Percentiles rank a stretch among this genome's conserved stretches.
phyloP scores from a whole-genome alignment of 2,329 filamentous ascomycete genomes.

The Claviceps maximensis region DNA sequence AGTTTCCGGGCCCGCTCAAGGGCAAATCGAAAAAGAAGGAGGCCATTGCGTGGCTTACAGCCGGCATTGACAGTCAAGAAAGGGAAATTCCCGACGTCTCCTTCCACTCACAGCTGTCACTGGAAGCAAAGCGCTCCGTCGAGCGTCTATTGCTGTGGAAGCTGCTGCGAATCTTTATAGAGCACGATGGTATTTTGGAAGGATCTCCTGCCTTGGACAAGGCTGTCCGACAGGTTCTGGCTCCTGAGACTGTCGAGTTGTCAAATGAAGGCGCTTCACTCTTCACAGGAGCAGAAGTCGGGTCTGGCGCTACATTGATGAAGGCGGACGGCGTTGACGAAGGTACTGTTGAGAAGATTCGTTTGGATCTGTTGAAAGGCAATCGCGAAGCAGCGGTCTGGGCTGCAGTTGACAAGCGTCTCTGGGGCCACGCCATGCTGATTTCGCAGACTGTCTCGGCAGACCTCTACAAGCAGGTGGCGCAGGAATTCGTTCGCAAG shows the following conservation, averaged over 20 bases:
- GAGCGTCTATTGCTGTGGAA: conserved; percentile 85
- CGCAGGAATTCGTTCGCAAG: conserved; percentile 88
- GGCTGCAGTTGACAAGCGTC: conserved; percentile 79
- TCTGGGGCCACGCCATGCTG: conserved; percentile 95
- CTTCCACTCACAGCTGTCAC: conserved; percentile 37
- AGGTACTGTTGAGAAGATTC: conserved; percentile 56
- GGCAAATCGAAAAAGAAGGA: conserved; percentile 95
- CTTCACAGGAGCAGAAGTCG: conserved; percentile 13
- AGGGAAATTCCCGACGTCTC: conserved; percentile 36
- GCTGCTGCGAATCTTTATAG: conserved; percentile 65
- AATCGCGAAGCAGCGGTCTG: conserved; percentile 86
- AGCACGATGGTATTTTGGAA: conserved; percentile 73
- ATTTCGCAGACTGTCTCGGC: conserved; percentile 67
- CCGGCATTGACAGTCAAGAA: conserved; percentile 64
- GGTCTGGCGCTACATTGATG: conserved; percentile 22
- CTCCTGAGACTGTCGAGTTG: conserved; percentile 33
- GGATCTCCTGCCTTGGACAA: conserved; percentile 58
- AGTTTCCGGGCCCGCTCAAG: conserved; percentile 82
- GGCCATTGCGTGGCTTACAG: conserved; percentile 62
- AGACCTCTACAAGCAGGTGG: conserved; percentile 81
- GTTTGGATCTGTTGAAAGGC: conserved; percentile 60
- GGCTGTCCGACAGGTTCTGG: conserved; percentile 61
- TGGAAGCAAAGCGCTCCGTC: conserved; percentile 55
- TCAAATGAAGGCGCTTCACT: conserved; percentile 9
- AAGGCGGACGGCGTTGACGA: conserved; percentile 57